Percentiles rank a stretch among this genome's conserved stretches.
phyloP scores from a whole-genome alignment of 1,284 basidiomycete species.

The Schizophyllum amplum region DNA sequence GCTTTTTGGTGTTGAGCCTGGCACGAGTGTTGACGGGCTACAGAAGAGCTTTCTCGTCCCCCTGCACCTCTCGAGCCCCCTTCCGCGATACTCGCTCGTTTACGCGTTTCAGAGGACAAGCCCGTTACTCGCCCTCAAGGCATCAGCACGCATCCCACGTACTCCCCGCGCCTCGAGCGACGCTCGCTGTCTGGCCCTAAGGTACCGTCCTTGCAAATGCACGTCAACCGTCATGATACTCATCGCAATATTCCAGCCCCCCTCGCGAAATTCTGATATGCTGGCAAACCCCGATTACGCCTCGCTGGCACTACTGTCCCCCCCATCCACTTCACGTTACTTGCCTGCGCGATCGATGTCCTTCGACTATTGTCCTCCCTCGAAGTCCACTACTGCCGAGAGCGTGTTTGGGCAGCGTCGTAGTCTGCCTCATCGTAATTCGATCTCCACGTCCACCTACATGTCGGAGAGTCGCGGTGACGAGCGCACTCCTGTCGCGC shows the following conservation, averaged over 20 bases:
- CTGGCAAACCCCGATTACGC: no score
- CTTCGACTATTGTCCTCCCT: no score
- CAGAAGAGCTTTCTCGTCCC: slow-evolving; percentile 38
- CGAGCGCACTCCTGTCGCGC: slow-evolving; percentile 13
- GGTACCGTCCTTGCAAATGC: not conserved
- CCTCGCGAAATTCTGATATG: slow-evolving; percentile 4
- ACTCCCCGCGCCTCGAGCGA: no score
- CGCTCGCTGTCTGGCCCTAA: slow-evolving; percentile 1
- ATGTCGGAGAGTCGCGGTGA: slow-evolving; percentile 1
- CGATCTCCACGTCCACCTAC: not conserved
- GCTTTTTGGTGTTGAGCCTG: slow-evolving; percentile 12
- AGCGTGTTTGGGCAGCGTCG: no score
- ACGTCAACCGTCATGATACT: not conserved
- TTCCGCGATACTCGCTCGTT: slow-evolving; percentile 29
- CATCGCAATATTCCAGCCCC: slow-evolving; percentile 7
- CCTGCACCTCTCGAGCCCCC: slow-evolving; percentile 27
- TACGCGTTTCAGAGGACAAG: slow-evolving; percentile 30
- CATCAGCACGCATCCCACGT: no score
- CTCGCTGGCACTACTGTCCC: no score
- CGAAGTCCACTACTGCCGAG: no score
- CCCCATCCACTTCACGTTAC: no score
- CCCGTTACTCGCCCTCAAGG: not conserved
- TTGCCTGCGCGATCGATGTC: no score
- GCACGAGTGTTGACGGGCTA: slow-evolving; percentile 9
- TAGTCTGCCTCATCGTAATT: not conserved